phyloP scores from a whole-genome alignment of 176 grass and related monocot genomes.

The Triticum monococcum region DNA sequence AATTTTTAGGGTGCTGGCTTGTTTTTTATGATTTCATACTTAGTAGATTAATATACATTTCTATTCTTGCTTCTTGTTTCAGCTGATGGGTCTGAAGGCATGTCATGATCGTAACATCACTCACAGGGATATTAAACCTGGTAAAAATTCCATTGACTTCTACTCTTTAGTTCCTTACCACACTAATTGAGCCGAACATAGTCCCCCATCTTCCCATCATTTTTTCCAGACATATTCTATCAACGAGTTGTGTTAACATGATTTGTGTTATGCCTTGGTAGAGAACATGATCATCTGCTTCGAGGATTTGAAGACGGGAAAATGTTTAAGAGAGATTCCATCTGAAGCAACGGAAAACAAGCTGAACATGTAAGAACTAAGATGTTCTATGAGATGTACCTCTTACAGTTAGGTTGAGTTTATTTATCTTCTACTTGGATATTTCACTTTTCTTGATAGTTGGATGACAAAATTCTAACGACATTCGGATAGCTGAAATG shows the following conservation, averaged over 20 bases:
- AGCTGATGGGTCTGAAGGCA: constrained; percentile 86
- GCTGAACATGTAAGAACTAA: constrained; percentile 75
- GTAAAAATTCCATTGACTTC: constrained; percentile 40
- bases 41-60: constrained; percentile 8
- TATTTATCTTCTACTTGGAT: background rate
- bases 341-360: constrained; percentile 52
- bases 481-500: background rate
- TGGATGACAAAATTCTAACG: constrained; percentile 2
- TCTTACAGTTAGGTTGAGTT: constrained; percentile 6
- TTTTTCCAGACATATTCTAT: constrained; percentile 12
- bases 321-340: constrained; percentile 78
- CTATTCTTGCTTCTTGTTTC: constrained; percentile 5
- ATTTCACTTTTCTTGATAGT: background rate
- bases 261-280: constrained; percentile 41
- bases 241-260: constrained; percentile 36
- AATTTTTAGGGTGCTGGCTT: constrained; percentile 13
- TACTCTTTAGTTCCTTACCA: constrained; percentile 20
- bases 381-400: constrained; percentile 22
- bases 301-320: constrained; percentile 84
- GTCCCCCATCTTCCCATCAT: background rate
- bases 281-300: constrained; percentile 99
- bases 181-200: background rate
- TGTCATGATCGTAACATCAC: constrained; percentile 91
- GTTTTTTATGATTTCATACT: constrained; percentile 2
- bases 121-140: constrained; percentile 99